These are phyloP conservation scores for Agrostemma githago DNA, from an alignment of 148 eudicot genomes.

Conservation along the genomic window DNA sequence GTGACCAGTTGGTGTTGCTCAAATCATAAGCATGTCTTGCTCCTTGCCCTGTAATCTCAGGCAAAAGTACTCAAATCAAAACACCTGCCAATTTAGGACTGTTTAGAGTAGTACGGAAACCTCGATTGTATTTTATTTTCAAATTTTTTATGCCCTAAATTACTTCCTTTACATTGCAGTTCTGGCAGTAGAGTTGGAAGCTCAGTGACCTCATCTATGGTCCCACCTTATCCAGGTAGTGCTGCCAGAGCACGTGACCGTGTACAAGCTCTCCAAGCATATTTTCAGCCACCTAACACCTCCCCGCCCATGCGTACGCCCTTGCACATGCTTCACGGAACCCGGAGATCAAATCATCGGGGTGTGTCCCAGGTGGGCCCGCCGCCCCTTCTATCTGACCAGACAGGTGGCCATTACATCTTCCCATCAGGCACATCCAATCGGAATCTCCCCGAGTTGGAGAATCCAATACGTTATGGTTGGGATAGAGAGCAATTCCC, in stretches of 20 bases:
- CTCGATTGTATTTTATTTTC: neutral
- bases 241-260: conserved; percentile 84
- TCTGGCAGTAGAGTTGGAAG: conserved; percentile 64
- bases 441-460: conserved; percentile 49
- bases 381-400: conserved; percentile 59
- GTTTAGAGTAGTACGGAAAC: neutral
- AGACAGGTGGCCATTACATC: conserved; percentile 51
- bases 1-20: neutral
- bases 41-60: neutral
- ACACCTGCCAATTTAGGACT: neutral
- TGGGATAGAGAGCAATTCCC: conserved; percentile 66
- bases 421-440: conserved; percentile 52
- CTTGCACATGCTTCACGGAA: conserved; percentile 31
- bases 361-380: conserved; percentile 41
- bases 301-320: conserved; percentile 48
- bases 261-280: conserved; percentile 79
- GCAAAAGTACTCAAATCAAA: neutral
- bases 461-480: conserved; percentile 40
- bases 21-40: neutral
- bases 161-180: conserved; percentile 31
- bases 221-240: conserved; percentile 80
- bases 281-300: conserved; percentile 63
- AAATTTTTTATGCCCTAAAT: neutral
- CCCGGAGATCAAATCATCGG: conserved; percentile 60
- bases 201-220: conserved; percentile 57